Conservation (phyloP, 768 basidiomycete genomes). For the Trametes cingulata region DNA sequence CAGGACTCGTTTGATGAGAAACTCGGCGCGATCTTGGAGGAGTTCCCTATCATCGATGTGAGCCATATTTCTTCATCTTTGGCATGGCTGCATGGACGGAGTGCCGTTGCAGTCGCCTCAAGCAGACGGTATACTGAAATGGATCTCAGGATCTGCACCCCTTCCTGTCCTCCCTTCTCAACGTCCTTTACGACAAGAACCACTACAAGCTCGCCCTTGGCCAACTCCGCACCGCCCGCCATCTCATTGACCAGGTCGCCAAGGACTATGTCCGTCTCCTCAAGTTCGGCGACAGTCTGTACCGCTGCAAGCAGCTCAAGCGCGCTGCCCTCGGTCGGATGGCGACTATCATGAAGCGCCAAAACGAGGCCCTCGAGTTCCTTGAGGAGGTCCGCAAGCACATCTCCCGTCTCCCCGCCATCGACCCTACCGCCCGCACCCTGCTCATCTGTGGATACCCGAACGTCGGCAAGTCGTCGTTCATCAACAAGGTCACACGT, state of each 20-base stretch:
- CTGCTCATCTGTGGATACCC: constrained; percentile 98
- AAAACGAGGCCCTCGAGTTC: constrained; percentile 98
- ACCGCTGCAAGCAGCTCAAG: constrained; percentile 98
- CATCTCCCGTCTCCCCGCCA: constrained; percentile 95
- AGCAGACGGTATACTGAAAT: no score
- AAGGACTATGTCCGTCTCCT: constrained; percentile 96
- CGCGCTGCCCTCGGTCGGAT: constrained; percentile 97
- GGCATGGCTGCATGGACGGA: not conserved
- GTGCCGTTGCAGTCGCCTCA: no score
- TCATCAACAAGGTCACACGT: constrained; percentile 99
- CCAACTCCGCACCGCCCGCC: constrained; percentile 91
- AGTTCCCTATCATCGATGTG: constrained; percentile 98
- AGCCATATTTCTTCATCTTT: constrained; percentile 35
- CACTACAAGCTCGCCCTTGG: constrained; percentile 99
- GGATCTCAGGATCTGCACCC: constrained; percentile 83
- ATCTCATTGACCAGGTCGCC: constrained; percentile 95
- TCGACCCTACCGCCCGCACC: constrained; percentile 97
- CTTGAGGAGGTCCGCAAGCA: constrained; percentile 99
- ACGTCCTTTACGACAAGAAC: constrained; percentile 99
- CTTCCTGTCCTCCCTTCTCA: constrained; percentile 92
- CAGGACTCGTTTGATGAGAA: constrained; percentile 98
- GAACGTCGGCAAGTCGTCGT: constrained; percentile 98
- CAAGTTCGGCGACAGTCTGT: constrained; percentile 97
- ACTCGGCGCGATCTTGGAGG: constrained; percentile 86
- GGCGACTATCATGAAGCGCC: constrained; percentile 98